Percentiles rank a stretch among this genome's conserved stretches.
These are phyloP conservation scores for Colletotrichum siamense DNA, from an alignment of 2,329 filamentous ascomycete species.

Conservation along the genomic window DNA sequence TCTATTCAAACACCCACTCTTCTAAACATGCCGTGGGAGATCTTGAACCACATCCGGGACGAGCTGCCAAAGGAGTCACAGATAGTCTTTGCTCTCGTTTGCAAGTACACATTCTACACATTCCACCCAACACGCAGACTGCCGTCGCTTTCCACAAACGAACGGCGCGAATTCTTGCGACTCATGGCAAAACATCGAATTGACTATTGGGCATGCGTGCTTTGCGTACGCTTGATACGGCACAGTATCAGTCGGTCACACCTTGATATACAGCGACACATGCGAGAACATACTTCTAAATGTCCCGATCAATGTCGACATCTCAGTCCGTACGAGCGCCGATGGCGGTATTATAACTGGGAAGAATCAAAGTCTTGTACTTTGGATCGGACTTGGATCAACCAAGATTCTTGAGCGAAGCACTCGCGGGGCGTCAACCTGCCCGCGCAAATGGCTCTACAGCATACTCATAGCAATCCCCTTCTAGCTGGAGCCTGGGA, in stretches of 20 bases:
- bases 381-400: not conserved
- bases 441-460: not conserved
- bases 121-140: not conserved
- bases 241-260: rapidly evolving
- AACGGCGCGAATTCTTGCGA: too few relatives aligned
- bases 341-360: too few relatives aligned
- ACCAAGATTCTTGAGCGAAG: not conserved
- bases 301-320: not conserved
- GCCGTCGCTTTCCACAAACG: not conserved
- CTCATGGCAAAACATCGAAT: rapidly evolving
- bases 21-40: not conserved
- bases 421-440: not conserved
- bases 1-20: not conserved
- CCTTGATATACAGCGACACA: not conserved
- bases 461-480: not conserved
- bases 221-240: not conserved
- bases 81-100: not conserved
- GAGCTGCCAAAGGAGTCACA: not conserved
- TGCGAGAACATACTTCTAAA: not conserved
- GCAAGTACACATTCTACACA: not conserved
- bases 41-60: not conserved
- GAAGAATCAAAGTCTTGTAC: not conserved
- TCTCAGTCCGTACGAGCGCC: not conserved
- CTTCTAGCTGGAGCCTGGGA: rapidly evolving
- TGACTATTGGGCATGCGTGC: not conserved